Base-by-base conservation (phyloP, 176 grass and related monocot genomes). In the Aegilops speltoides region DNA sequence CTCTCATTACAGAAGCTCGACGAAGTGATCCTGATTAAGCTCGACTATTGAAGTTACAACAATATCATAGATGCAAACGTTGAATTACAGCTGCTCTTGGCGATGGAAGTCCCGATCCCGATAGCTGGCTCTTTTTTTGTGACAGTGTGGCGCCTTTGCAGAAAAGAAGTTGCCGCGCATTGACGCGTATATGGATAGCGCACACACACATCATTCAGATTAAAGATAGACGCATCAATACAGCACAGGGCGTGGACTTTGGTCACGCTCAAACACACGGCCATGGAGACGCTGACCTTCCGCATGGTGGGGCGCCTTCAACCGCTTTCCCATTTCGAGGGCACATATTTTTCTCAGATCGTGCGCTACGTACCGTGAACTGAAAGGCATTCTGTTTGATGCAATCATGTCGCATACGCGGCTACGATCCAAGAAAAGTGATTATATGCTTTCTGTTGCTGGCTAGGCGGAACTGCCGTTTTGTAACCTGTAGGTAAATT, bases 211-310 rank as follows among this genome's bases (percentile, higher is more conserved):
- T 59, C 78, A 69, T 14, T 36, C 36, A 22, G 23, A 43, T 40
- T 66, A 74, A 74, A 74, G 38, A 28, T 83, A 69, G 17, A 69
- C 26, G 50, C 52, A 22, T 19, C 7, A 8, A 28, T 26, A 20
- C 41, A 66, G 48, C 57, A 4, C 38, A 57, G 43, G 8, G 29
- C 31, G 75, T 25, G 50, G 89, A 82, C 79, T 72, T 73, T 79
- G 79, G 84, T 73, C 73, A 68, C 25, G 64, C 32, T 23, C 8
- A 15, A 41, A 16, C 11, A 78, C 50, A 84, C 74, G 40, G 76
- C 38, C 81, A 16, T 62, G 56, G 76, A 56, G 67, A 33, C 76
- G 76, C 80, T 78, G 88, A 86, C 88, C 37, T 52, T 54, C 3
- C 1, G 48, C 60, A 70, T 69, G 70, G 62, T 33, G 46, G 31